Evolutionary conservation across 2,329 filamentous ascomycete genomes (phyloP), one percentile per base, ranked within the genome.

Genomic region (Tolypocladium paradoxum): DNA sequence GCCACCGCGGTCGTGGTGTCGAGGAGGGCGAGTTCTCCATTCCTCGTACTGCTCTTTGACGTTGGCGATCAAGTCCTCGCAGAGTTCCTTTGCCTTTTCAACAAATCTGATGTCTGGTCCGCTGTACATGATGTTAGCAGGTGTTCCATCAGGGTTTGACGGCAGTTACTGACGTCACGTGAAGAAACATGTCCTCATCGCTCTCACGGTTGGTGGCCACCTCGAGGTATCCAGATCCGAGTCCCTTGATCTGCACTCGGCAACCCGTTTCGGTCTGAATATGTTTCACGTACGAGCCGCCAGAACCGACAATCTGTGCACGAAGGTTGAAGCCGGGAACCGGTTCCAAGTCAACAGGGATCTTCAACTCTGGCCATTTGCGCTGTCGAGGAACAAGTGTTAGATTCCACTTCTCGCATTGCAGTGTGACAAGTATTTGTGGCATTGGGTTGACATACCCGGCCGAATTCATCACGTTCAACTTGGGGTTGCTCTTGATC

Each of bases 301-400:
- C 90, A 61, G 92, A 88, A 49, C 93, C 93, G 52, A 99, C 93
- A 48, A 99, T 92, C 67, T 97, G 91, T 51, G 93, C 93, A 58
- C 93, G 87, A 48, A 99, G 76, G 65, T 99, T 99, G 73, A 99
- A 99, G 22, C 93, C 93, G 27, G 85, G 89, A 51, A 97, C 83
- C 0, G 92, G 88, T 61, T 97, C 93, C 54, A 99, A 83, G 57
- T 84, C 83, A 61, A 99, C 91, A 1, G 90, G 85, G 49, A 99
- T 95, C 63, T 88, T 90, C 72, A 96, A 90, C 66, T 97, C 93
- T 1, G 93, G 92, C 93, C 93, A 99, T 88, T 97, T 99, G 61
- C 91, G 90, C 90, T 95, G 60, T 34, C 38, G n/a, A 46, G 18
- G 7, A 22, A 37, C 14, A 29, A 40, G 4, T 24, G 54, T 56